Base-by-base conservation (phyloP, 2,329 filamentous ascomycete species). In the Fusarium vanettenii region DNA sequence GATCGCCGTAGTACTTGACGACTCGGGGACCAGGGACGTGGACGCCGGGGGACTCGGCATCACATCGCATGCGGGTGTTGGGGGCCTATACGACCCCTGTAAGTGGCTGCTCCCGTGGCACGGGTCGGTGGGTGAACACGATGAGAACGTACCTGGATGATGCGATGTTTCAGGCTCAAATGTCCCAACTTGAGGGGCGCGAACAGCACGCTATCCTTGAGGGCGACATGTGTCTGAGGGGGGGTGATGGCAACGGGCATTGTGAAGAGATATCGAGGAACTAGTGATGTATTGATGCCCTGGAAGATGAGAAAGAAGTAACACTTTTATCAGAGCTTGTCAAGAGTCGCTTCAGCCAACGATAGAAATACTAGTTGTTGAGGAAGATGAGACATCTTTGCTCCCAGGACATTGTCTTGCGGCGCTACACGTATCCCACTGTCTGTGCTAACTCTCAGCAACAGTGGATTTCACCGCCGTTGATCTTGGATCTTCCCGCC, bases 201-300 rank as follows among this genome's bases (percentile, higher is more conserved):
- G 70, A 85, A 85, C 14, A 85, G 71, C 35, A 77, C 76, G 3
- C 80, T 81, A 67, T 73, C 76, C 64, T 77, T 72, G 27, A 79
- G 70, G 14, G 77, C 69, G 31, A 72, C 57, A 50, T 70, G 52
- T 11, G 67, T 66, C 52, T 70, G 69, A 10, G 73, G 74, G 29
- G 74, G 73, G n/a, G 73, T 75, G 16, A 61, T 69, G 60, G 73
- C 73, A 37, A 39, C 60, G 25, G 73, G 73, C 73, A 75, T 75
- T 59, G 20, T 66, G 64, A 39, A 74, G 89, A 87, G 20, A 39
- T 39, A 8, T 0, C 87, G 88, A 0, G 87, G 29, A 14, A 25
- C 37, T 27, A 31, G 14, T 39, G 55, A 27, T 39, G 16, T 59
- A 59, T 25, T 59, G 57, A 60, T n/a, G 35, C 57, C 39, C 57